phyloP scores from a whole-genome alignment of 2,329 filamentous ascomycete genomes.

The Ophiocordyceps camponoti-rufipedis region DNA sequence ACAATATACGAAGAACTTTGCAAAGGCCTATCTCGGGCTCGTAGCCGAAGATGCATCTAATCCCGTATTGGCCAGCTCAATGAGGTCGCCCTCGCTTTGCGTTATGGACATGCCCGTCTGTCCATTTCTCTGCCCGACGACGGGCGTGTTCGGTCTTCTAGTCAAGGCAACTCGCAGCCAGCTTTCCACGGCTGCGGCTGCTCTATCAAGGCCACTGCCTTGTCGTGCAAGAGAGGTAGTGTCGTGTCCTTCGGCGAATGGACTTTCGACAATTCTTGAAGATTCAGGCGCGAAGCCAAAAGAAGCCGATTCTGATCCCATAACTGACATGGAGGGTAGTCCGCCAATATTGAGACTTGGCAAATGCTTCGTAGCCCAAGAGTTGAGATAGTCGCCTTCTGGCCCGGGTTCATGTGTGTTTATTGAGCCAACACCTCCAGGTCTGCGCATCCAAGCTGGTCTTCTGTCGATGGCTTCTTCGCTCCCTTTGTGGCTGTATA shows the following conservation, averaged over 20 bases:
- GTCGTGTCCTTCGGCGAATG: slow-evolving; percentile 29
- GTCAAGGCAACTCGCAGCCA: slow-evolving; percentile 75
- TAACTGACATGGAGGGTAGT: slow-evolving; percentile 46
- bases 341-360: slow-evolving; percentile 58
- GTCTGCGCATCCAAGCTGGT: slow-evolving; percentile 54
- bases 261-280: slow-evolving; percentile 30
- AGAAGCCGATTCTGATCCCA: slow-evolving; percentile 40
- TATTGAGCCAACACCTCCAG: slow-evolving; percentile 78
- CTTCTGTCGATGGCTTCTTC: slow-evolving; percentile 17
- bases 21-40: too few species aligned
- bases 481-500: slow-evolving; percentile 19
- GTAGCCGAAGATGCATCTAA: too few species aligned
- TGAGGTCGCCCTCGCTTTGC: slow-evolving; percentile 40
- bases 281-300: slow-evolving; percentile 30
- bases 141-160: slow-evolving; percentile 36
- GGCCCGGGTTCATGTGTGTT: slow-evolving; percentile 57
- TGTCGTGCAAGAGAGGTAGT: slow-evolving; percentile 22
- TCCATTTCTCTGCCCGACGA: slow-evolving; percentile 20
- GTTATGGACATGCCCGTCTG: slow-evolving; percentile 6
- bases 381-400: slow-evolving; percentile 67
- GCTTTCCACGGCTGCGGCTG: slow-evolving; percentile 72
- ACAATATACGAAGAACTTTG: too few species aligned
- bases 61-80: slow-evolving; percentile 47
- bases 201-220: slow-evolving; percentile 51
- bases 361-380: slow-evolving; percentile 67